Conservation (phyloP, 2,329 filamentous ascomycete genomes). For the Aspergillus vadensis region DNA sequence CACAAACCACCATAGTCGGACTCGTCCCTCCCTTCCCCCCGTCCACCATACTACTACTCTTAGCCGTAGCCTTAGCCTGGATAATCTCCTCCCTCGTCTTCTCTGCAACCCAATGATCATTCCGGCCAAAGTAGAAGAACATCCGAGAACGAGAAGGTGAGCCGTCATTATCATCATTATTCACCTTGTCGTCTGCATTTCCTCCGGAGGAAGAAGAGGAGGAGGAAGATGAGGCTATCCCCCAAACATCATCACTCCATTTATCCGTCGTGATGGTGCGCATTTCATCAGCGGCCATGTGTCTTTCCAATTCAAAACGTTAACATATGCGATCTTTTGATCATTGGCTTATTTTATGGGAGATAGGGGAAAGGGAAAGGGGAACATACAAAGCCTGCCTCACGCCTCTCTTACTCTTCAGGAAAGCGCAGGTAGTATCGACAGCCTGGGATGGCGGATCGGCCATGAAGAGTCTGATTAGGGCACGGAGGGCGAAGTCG, state of each 20-base stretch:
- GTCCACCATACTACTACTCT: not conserved
- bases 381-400: slow-evolving; percentile 54
- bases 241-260: slow-evolving; percentile 64
- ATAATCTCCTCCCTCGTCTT: slow-evolving; percentile 60
- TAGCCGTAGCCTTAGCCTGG: slow-evolving; percentile 38
- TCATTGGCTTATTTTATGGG: not conserved
- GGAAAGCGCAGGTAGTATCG: slow-evolving; percentile 52
- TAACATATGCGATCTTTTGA: too few relatives aligned
- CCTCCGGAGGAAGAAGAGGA: slow-evolving; percentile 16
- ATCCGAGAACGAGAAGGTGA: slow-evolving; percentile 38
- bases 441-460: slow-evolving; percentile 45
- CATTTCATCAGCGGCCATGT: slow-evolving; percentile 63
- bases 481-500: slow-evolving; percentile 36
- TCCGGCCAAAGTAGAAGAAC: slow-evolving; percentile 60
- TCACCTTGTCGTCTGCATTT: too few relatives aligned
- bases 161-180: too few relatives aligned
- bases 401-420: slow-evolving; percentile 53
- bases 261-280: slow-evolving; percentile 56
- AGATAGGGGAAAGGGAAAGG: not conserved
- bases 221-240: slow-evolving; percentile 43
- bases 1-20: slow-evolving; percentile 58
- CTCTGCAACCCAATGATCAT: slow-evolving; percentile 65
- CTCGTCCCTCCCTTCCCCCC: slow-evolving; percentile 26
- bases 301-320: slow-evolving; percentile 9
- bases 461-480: slow-evolving; percentile 48